Percentiles rank a stretch among this genome's conserved stretches.
Conservation (phyloP, 2,329 filamentous ascomycete genomes). For the Pyrenophora tritici-repentis region DNA sequence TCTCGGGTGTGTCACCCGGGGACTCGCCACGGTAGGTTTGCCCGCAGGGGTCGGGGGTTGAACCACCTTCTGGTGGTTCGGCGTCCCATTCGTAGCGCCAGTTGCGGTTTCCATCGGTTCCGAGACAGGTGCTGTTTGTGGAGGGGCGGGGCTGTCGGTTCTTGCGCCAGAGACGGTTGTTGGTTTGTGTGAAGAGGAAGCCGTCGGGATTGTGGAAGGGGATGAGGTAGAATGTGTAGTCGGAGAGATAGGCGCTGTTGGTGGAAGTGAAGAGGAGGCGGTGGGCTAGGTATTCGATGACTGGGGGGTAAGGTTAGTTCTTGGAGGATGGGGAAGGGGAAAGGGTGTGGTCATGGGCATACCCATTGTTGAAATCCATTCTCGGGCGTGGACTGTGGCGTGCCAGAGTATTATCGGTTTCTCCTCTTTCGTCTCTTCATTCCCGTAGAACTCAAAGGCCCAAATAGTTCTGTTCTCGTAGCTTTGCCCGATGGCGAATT, state of each 20-base stretch:
- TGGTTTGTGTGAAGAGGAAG: constrained; percentile 43
- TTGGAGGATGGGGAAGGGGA: neutral
- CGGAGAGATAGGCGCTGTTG: constrained; percentile 29
- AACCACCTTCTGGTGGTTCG: constrained; percentile 31
- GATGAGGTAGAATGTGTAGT: constrained; percentile 42
- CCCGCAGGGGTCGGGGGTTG: constrained; percentile 37
- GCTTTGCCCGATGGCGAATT: constrained; percentile 34
- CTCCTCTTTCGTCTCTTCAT: constrained; percentile 19
- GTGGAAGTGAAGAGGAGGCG: constrained; percentile 31
- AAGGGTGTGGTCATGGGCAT: constrained; percentile 9
- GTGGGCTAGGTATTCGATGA: constrained; percentile 40
- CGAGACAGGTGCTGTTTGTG: constrained; percentile 33
- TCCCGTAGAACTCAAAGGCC: constrained; percentile 37
- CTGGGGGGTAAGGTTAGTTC: constrained; percentile 1
- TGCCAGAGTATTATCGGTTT: constrained; percentile 44
- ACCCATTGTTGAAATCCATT: constrained; percentile 23
- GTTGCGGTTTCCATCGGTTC: constrained; percentile 45
- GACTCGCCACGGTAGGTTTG: constrained; percentile 42
- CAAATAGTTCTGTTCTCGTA: constrained; percentile 39
- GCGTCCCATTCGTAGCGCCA: constrained; percentile 42
- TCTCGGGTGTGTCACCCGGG: constrained; percentile 40
- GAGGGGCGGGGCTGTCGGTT: constrained; percentile 41
- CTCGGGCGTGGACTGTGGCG: constrained; percentile 42
- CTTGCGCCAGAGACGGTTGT: constrained; percentile 44
- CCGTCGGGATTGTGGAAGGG: constrained; percentile 43